Evolutionary conservation across 2,329 filamentous ascomycete species (phyloP).

Genomic region (Scopulariopsis brevicaulis): DNA sequence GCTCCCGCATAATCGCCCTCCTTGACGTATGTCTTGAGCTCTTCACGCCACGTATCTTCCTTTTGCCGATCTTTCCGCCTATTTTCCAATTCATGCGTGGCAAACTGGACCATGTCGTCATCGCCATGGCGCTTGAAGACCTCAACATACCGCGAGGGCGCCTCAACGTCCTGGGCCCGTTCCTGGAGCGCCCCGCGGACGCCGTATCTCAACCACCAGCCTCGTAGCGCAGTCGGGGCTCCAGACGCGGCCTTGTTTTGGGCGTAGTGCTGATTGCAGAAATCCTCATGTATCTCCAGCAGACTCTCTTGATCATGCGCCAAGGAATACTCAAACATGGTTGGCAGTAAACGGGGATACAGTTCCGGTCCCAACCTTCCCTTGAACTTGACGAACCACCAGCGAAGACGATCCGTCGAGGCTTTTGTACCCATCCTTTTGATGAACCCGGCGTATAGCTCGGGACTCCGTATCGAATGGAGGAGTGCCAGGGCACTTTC

Average conservation of each 20-base stretch:
- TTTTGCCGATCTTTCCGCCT: conserved; percentile 29
- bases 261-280: background rate
- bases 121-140: conserved; percentile 3
- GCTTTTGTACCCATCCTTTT: background rate
- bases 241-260: background rate
- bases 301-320: background rate
- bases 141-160: background rate
- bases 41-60: conserved; percentile 58
- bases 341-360: background rate
- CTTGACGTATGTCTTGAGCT: conserved; percentile 61
- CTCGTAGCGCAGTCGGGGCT: background rate
- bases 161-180: background rate
- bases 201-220: conserved; percentile 2
- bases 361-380: background rate
- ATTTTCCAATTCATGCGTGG: conserved; percentile 4
- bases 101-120: conserved; percentile 4
- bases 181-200: background rate
- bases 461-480: background rate
- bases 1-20: conserved; percentile 57
- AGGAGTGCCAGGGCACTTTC: background rate
- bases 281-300: background rate
- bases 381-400: background rate
- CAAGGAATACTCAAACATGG: conserved; percentile 1
- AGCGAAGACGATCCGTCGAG: background rate
- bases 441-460: background rate